Evolutionary conservation across 2,329 filamentous ascomycete species (phyloP).

Genomic region (Botrytis medusae): DNA sequence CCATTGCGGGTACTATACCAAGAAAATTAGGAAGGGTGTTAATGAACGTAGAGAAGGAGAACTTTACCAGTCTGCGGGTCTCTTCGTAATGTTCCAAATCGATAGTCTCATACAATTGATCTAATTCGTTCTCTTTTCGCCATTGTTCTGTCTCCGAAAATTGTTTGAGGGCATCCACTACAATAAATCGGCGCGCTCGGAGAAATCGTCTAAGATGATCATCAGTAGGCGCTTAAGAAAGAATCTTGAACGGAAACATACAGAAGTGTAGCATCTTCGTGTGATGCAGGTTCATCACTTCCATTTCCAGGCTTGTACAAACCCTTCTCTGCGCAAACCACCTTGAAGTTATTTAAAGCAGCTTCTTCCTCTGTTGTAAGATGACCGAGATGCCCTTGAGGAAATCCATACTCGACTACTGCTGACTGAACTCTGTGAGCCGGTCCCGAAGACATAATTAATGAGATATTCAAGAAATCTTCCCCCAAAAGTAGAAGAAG

Average conservation of each 20-base stretch:
- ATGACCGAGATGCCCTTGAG: conserved; percentile 77
- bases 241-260: conserved; percentile 44
- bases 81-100: conserved; percentile 82
- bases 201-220: conserved; percentile 67
- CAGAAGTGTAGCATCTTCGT: conserved; percentile 74
- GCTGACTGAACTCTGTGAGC: conserved; percentile 40
- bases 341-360: conserved; percentile 71
- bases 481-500: background rate
- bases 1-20: conserved; percentile 82
- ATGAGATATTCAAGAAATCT: background rate
- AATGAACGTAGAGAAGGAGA: conserved; percentile 27
- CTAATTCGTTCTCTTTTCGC: conserved; percentile 75
- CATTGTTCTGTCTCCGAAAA: conserved; percentile 88
- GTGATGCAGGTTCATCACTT: conserved; percentile 48
- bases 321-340: conserved; percentile 61
- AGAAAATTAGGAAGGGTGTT: conserved; percentile 23
- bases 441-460: conserved; percentile 35
- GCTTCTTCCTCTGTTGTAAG: conserved; percentile 67
- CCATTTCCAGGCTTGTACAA: conserved; percentile 54
- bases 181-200: conserved; percentile 77
- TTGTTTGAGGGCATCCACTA: conserved; percentile 75
- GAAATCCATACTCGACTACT: conserved; percentile 55
- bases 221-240: conserved; percentile 11
- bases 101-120: conserved; percentile 81
- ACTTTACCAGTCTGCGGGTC: conserved; percentile 68